A percentile compares a stretch with the other conserved stretches of the same genome.
Conservation (phyloP, 805 yeast species). For the Scheffersomyces stipitis region DNA sequence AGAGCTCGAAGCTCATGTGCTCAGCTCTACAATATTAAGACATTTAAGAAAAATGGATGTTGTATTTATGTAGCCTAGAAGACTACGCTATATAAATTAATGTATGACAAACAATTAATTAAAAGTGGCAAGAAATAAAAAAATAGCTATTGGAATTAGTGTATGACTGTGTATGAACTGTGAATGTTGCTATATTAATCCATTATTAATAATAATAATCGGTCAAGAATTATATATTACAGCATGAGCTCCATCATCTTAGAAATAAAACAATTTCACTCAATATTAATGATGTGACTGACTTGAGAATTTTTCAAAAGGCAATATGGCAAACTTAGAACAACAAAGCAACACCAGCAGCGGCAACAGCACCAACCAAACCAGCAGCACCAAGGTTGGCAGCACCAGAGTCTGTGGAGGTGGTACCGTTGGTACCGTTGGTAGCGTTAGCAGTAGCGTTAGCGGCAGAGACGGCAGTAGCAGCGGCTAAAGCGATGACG, state of each 20-base stretch:
- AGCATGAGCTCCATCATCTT: neutral
- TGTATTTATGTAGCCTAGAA: too few relatives aligned
- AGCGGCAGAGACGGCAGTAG: conserved; percentile 67
- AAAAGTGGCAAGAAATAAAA: neutral
- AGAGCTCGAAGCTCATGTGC: too few relatives aligned
- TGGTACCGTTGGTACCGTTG: conserved; percentile 43
- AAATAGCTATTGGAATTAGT: neutral
- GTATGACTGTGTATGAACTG: neutral
- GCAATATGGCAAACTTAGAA: conserved; percentile 36
- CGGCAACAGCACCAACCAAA: conserved; percentile 81
- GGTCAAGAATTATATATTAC: neutral
- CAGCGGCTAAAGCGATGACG: conserved; percentile 68
- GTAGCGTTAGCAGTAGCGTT: conserved; percentile 40
- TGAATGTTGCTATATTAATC: neutral
- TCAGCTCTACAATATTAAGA: too few relatives aligned
- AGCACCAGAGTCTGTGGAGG: conserved; percentile 43
- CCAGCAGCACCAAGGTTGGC: conserved; percentile 52
- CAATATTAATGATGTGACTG: neutral
- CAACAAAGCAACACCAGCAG: conserved; percentile 70
- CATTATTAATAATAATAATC: neutral
- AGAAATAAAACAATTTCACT: too few relatives aligned
- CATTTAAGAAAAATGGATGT: too few relatives aligned
- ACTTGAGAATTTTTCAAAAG: too few relatives aligned
- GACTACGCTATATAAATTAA: too few relatives aligned
- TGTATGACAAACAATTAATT: too few relatives aligned